Evolutionary conservation across 2,329 filamentous ascomycete species (phyloP).

Genomic region (Pochonia chlamydosporia): DNA sequence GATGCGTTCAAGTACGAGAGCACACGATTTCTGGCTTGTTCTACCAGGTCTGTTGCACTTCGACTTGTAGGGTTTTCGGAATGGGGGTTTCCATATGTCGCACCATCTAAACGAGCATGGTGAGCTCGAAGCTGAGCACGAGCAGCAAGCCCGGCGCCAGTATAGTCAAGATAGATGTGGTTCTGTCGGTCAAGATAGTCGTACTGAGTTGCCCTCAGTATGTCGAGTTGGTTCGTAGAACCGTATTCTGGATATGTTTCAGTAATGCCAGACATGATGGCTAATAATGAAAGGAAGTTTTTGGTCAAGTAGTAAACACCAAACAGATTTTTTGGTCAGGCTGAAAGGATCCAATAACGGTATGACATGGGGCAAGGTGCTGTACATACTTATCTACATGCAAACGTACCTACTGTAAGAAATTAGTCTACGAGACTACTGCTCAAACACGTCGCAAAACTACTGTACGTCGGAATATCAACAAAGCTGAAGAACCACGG

Average conservation of each 20-base stretch:
- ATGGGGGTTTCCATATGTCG: slow-evolving; percentile 34
- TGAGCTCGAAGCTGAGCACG: slow-evolving; percentile 26
- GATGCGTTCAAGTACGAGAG: slow-evolving; percentile 28
- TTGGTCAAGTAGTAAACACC: background rate
- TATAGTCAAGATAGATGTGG: slow-evolving; percentile 37
- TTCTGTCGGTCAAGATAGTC: slow-evolving; percentile 14
- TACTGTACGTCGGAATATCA: no score
- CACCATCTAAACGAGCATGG: slow-evolving; percentile 19
- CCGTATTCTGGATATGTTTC: background rate
- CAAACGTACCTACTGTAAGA: no score
- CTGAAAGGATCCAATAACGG: background rate
- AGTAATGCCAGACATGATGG: background rate
- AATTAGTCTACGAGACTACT: no score
- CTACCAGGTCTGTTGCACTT: slow-evolving; percentile 26
- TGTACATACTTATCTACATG: no score
- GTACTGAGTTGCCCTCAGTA: background rate
- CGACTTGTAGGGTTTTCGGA: slow-evolving; percentile 31
- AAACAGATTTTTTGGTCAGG: no score
- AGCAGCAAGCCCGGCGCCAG: slow-evolving; percentile 30
- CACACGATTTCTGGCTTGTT: slow-evolving; percentile 24
- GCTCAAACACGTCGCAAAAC: no score
- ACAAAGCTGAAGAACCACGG: no score
- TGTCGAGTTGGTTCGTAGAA: background rate
- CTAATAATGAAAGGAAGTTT: no score
- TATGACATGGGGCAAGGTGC: background rate